Percentiles rank a stretch among this genome's conserved stretches.
phyloP scores from a whole-genome alignment of 169 alveolate species.

The Eimeria maxima region DNA sequence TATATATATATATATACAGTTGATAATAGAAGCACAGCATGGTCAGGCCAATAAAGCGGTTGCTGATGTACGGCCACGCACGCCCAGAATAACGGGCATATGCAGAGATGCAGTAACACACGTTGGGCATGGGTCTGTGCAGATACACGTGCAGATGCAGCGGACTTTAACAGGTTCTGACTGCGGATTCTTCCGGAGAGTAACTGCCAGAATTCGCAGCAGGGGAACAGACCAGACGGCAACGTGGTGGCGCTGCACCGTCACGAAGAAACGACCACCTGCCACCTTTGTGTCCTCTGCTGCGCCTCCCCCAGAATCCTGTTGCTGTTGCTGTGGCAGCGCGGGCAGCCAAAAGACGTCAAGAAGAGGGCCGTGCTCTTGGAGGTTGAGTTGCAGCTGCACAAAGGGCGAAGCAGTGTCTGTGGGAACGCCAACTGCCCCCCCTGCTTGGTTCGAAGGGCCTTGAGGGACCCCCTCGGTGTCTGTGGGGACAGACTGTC shows the following conservation, averaged over 20 bases:
- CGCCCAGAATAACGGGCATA: too few species aligned
- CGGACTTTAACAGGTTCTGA: neutral
- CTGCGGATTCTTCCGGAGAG: constrained; percentile 5
- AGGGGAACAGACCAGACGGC: constrained; percentile 44
- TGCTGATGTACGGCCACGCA: too few species aligned
- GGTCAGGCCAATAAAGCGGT: too few species aligned
- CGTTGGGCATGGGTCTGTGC: neutral
- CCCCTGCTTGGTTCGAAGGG: neutral
- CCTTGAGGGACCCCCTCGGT: constrained; percentile 17
- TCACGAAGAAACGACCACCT: constrained; percentile 44
- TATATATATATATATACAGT: neutral
- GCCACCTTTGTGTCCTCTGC: constrained; percentile 9
- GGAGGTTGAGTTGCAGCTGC: constrained; percentile 47
- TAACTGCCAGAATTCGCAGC: constrained; percentile 6
- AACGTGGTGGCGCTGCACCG: constrained; percentile 13
- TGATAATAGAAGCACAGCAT: neutral
- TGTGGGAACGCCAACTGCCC: neutral
- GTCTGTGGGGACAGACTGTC: neutral
- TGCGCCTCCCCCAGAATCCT: neutral
- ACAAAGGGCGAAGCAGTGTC: constrained; percentile 21
- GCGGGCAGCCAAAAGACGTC: constrained; percentile 57
- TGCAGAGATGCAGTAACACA: too few species aligned
- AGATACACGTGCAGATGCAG: neutral
- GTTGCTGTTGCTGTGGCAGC: constrained; percentile 42
- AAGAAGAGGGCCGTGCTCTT: constrained; percentile 32